Conservation (phyloP, 495 filamentous ascomycete species). For the Penicillium ochrochloron region DNA sequence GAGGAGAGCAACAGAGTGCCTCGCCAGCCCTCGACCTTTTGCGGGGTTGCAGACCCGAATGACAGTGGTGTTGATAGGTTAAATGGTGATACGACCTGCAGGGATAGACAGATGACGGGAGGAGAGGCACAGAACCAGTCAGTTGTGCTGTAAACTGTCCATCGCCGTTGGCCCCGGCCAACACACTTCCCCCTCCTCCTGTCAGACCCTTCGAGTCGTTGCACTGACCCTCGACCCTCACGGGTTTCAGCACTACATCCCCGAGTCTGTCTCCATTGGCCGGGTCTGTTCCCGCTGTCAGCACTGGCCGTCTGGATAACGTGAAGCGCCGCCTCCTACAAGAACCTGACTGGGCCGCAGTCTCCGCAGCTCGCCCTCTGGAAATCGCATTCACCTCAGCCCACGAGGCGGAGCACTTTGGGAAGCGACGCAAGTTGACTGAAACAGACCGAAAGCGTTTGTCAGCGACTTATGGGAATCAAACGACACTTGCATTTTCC, state of each 20-base stretch:
- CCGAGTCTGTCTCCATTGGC: neutral
- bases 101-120: constrained; percentile 6
- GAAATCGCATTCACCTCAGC: constrained; percentile 35
- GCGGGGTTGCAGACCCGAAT: constrained; percentile 17
- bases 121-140: constrained; percentile 20
- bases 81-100: neutral
- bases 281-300: neutral
- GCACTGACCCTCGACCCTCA: constrained; percentile 15
- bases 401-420: constrained; percentile 41
- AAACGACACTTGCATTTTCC: constrained; percentile 1
- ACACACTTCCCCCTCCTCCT: neutral
- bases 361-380: constrained; percentile 40
- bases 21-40: constrained; percentile 20
- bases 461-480: constrained; percentile 16
- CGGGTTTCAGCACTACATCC: neutral
- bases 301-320: constrained; percentile 21
- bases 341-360: constrained; percentile 42
- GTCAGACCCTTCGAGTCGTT: neutral
- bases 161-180: neutral
- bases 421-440: constrained; percentile 46
- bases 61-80: neutral
- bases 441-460: constrained; percentile 36
- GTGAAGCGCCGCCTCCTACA: constrained; percentile 42
- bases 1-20: constrained; percentile 20
- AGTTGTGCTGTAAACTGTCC: constrained; percentile 18